Percentiles rank a stretch among this genome's conserved stretches.
Conservation (phyloP, 2,329 filamentous ascomycete species). For the Tolypocladium inflatum region DNA sequence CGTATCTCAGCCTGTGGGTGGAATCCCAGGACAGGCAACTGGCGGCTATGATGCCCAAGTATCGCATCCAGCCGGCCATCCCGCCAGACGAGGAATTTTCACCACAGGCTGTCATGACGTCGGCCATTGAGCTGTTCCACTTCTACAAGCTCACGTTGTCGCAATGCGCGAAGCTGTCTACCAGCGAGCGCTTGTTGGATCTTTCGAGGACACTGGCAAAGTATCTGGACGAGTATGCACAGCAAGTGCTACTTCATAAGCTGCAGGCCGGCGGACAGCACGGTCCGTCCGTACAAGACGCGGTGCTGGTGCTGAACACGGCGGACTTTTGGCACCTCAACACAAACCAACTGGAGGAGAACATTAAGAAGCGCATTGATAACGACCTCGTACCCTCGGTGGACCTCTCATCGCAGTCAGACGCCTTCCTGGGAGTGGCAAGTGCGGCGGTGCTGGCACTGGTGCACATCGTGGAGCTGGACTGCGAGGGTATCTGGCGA, state of each 20-base stretch:
- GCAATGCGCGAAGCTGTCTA: conserved; percentile 93
- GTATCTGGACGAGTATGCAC: conserved; percentile 90
- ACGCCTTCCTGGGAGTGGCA: conserved; percentile 91
- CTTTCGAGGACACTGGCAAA: conserved; percentile 79
- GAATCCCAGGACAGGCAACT: conserved; percentile 90
- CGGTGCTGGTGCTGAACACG: conserved; percentile 84
- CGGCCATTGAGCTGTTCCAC: conserved; percentile 93
- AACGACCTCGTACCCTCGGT: conserved; percentile 64
- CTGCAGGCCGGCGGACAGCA: conserved; percentile 46
- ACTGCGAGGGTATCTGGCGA: conserved; percentile 80
- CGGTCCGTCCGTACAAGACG: conserved; percentile 57
- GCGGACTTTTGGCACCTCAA: conserved; percentile 96
- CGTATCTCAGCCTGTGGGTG: conserved; percentile 94
- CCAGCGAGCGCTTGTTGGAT: conserved; percentile 76
- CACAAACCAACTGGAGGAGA: conserved; percentile 87
- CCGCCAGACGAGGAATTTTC: conserved; percentile 87
- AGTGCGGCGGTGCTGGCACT: conserved; percentile 77
- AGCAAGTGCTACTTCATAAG: conserved; percentile 76
- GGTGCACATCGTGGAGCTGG: conserved; percentile 73
- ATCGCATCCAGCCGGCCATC: conserved; percentile 72
- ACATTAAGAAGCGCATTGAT: conserved; percentile 85
- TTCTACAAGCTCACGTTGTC: conserved; percentile 90
- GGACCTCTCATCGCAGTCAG: conserved; percentile 85
- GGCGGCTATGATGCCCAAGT: conserved; percentile 74
- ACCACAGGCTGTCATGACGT: conserved; percentile 78